phyloP scores from a whole-genome alignment of 768 basidiomycete species.

The Pulveroboletus ravenelii region DNA sequence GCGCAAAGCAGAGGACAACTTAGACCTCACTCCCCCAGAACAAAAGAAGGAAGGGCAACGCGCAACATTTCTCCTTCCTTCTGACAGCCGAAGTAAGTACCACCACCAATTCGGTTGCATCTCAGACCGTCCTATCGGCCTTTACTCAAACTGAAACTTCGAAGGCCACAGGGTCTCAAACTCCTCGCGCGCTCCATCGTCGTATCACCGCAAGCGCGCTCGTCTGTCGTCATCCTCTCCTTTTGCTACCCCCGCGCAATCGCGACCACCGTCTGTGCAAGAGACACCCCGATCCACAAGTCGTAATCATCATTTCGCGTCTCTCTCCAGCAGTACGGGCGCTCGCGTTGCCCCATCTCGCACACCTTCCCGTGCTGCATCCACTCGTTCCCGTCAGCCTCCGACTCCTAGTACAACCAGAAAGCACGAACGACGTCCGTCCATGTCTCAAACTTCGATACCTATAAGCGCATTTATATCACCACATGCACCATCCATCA shows the following conservation, averaged over 20 bases:
- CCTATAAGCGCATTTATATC: constrained; percentile 75
- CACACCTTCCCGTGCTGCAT: constrained; percentile 36
- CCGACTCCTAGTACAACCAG: constrained; percentile 23
- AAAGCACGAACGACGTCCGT: constrained; percentile 39
- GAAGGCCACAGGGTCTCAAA: constrained; percentile 52
- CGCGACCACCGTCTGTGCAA: constrained; percentile 27
- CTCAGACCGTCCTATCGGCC: constrained; percentile 19
- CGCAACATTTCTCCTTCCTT: constrained; percentile 58
- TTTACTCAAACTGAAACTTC: constrained; percentile 19
- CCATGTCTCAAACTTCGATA: constrained; percentile 69
- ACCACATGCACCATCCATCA: constrained; percentile 71
- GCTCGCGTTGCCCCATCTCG: constrained; percentile 25
- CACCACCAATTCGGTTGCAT: constrained; percentile 11
- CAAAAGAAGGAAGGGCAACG: constrained; percentile 45
- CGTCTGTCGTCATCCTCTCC: constrained; percentile 45
- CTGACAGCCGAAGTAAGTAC: constrained; percentile 54
- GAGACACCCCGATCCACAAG: constrained; percentile 20
- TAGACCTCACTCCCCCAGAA: constrained; percentile 67
- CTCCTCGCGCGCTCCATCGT: constrained; percentile 62
- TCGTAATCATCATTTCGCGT: constrained; percentile 21
- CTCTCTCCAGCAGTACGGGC: constrained; percentile 35
- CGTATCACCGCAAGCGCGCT: constrained; percentile 68
- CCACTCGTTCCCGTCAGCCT: constrained; percentile 31
- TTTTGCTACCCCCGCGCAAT: constrained; percentile 29
- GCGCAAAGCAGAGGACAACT: constrained; percentile 69